phyloP scores from a whole-genome alignment of 2,329 filamentous ascomycete genomes.

The Pseudonectria foliicola region DNA sequence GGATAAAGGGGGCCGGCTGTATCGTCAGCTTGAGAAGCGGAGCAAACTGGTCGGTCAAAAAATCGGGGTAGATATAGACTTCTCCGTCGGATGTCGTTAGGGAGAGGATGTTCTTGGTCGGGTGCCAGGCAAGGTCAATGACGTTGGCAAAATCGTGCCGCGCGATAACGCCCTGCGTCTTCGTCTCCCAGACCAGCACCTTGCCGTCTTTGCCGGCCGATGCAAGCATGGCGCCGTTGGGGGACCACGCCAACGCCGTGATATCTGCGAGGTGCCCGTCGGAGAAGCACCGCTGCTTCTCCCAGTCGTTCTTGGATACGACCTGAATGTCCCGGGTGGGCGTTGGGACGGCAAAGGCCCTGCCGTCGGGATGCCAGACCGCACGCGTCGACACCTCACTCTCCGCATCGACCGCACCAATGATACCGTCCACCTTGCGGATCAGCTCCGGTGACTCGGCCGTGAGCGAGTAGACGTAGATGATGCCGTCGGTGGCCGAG shows the following conservation, averaged over 20 bases:
- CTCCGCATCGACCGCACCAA: constrained; percentile 70
- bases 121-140: constrained; percentile 85
- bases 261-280: constrained; percentile 78
- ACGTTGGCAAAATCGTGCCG: constrained; percentile 77
- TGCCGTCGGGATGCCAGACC: constrained; percentile 90
- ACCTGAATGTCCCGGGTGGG: constrained; percentile 77
- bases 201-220: constrained; percentile 62
- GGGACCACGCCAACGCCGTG: constrained; percentile 85
- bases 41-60: constrained; percentile 52
- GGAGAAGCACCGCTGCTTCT: constrained; percentile 71
- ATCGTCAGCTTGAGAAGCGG: constrained; percentile 48
- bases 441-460: constrained; percentile 74
- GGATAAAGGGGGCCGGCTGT: constrained; percentile 79
- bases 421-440: constrained; percentile 77
- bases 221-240: constrained; percentile 83
- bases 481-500: constrained; percentile 79
- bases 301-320: constrained; percentile 84
- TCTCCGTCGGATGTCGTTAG: constrained; percentile 92
- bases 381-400: constrained; percentile 64
- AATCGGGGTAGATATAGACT: constrained; percentile 79
- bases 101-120: constrained; percentile 76
- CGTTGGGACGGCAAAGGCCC: constrained; percentile 81
- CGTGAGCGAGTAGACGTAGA: constrained; percentile 84
- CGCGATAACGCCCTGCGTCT: constrained; percentile 73
- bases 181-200: constrained; percentile 80